Evolutionary conservation across 371 early-diverging fungal genomes (phyloP), one percentile per base, ranked within the genome.

Genomic region (Zychaea mexicana): DNA sequence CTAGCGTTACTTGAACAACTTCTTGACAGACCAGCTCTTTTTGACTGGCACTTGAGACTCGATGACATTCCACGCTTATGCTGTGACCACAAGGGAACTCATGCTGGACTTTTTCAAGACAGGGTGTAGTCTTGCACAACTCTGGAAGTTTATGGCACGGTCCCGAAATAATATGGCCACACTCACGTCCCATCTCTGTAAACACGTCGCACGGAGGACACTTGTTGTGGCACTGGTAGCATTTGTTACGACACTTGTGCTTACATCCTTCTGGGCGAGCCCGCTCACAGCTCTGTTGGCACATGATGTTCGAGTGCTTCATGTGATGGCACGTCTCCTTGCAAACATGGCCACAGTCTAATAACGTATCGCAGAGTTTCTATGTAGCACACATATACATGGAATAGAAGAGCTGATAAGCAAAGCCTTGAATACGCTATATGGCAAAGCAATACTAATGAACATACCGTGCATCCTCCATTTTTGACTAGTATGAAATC

Each of bases 341-440:
- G 55, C 81, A 81, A 0, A 64, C 71, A 66, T 81, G 81, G 0
- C 81, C 78, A 53, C 76, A 76, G 0, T 57, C 55, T 64, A 81
- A 67, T 15, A 81, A 52, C 0, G 69, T 66, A 1, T 39, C 61
- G 53, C 81, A 81, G 9, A 62, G 55, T 2, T 52, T 39, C 52
- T 70, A 53, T 9, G 36, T 39, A 12, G 38, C 21, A 2, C 6
- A 49, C 4, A 19, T 4, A 19, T 49, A 22, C n/a, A 21, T 28
- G 45, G 15, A n/a, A 17, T 12, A 52, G 22, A 26, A 27, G 36
- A 24, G 12, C 19, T 26, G 15, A 30, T 22, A n/a, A n/a, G n/a
- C n/a, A n/a, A n/a, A n/a, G n/a, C n/a, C n/a, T n/a, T n/a, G n/a
- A n/a, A n/a, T n/a, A n/a, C n/a, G n/a, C n/a, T n/a, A n/a, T n/a